Evolutionary conservation across 208 protist species (phyloP).

Genomic region (Crithidia sp.): DNA sequence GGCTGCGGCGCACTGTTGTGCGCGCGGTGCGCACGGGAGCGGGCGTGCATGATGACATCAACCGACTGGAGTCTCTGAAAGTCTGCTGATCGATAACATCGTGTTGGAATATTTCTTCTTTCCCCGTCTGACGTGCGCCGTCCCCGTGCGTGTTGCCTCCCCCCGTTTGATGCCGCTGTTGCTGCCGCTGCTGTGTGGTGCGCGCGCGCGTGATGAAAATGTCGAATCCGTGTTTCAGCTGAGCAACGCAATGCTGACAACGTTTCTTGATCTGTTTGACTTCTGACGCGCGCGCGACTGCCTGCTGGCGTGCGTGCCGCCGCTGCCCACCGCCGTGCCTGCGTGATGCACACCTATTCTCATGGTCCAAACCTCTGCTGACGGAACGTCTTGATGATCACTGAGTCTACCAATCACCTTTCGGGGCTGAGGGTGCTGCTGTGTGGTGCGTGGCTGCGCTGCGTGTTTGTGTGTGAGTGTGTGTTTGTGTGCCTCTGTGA

Average conservation of each 20-base stretch:
- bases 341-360: slow-evolving; percentile 22
- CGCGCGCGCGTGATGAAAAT: slow-evolving; percentile 43
- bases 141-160: too few species aligned
- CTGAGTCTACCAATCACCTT: slow-evolving; percentile 21
- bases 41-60: slow-evolving; percentile 36
- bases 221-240: slow-evolving; percentile 66
- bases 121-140: slow-evolving; percentile 29
- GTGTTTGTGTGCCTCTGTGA: slow-evolving; percentile 2
- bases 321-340: slow-evolving; percentile 2
- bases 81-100: slow-evolving; percentile 32
- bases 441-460: background rate
- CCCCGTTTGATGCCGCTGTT: background rate
- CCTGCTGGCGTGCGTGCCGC: background rate
- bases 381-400: slow-evolving; percentile 7
- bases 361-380: slow-evolving; percentile 18
- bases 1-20: slow-evolving; percentile 1
- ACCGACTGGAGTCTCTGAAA: slow-evolving; percentile 46
- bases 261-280: slow-evolving; percentile 47
- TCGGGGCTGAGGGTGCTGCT: slow-evolving; percentile 9
- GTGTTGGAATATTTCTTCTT: slow-evolving; percentile 33
- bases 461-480: too few species aligned
- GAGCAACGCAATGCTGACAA: slow-evolving; percentile 38
- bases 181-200: slow-evolving; percentile 4
- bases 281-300: slow-evolving; percentile 23
- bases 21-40: background rate